Conservation (phyloP, 1,139 yeast genomes). For the Lodderomyces oxycetoniae region DNA sequence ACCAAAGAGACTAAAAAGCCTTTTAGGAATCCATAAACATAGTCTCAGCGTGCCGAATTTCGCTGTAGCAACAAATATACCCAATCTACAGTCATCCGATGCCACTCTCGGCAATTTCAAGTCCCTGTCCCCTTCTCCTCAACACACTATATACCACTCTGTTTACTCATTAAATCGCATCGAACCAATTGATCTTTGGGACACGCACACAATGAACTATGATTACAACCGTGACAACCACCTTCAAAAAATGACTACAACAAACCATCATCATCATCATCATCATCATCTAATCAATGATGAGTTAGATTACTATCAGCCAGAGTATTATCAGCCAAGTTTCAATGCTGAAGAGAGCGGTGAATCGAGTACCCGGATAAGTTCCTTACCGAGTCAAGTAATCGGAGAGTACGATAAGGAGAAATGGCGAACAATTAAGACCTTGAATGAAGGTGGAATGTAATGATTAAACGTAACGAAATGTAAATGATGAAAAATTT, state of each 20-base stretch:
- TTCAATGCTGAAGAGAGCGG: constrained; percentile 1
- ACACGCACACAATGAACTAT: constrained; percentile 30
- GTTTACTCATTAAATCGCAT: constrained; percentile 5
- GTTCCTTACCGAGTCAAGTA: constrained; percentile 54
- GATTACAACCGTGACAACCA: constrained; percentile 27
- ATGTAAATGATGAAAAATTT: too few relatives aligned
- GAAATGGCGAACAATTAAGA: too few relatives aligned
- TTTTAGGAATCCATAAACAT: constrained; percentile 15
- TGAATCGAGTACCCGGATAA: constrained; percentile 39
- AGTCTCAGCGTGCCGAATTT: constrained; percentile 13
- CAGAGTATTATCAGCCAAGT: neutral
- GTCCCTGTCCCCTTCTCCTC: constrained; percentile 4
- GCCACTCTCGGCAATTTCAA: constrained; percentile 3
- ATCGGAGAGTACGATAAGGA: constrained; percentile 63
- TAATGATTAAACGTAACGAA: too few relatives aligned
- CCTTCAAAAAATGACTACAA: too few relatives aligned
- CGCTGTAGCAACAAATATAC: constrained; percentile 1
- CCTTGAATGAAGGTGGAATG: too few relatives aligned
- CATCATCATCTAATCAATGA: too few relatives aligned
- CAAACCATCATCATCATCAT: too few relatives aligned
- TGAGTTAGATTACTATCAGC: too few relatives aligned
- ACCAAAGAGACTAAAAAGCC: constrained; percentile 24
- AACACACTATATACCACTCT: constrained; percentile 5
- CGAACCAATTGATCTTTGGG: constrained; percentile 34
- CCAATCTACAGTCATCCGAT: neutral